Evolutionary conservation across 257 asterid genomes (phyloP).

Genomic region (Primulina eburnea): DNA sequence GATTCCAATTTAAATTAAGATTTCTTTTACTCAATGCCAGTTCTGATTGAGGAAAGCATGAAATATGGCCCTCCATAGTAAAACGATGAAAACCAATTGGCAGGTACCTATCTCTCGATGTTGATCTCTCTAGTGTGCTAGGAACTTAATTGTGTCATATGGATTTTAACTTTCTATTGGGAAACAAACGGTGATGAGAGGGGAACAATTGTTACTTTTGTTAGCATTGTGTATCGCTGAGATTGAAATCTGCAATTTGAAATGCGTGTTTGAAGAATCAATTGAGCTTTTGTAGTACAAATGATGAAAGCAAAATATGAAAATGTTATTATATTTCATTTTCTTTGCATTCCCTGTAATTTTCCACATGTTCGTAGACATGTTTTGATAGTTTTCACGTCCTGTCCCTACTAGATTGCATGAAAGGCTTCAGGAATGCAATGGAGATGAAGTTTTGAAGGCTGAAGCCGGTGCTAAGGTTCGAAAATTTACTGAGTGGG

Average conservation of each 20-base stretch:
- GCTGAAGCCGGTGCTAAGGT: slow-evolving; percentile 99
- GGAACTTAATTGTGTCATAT: background rate
- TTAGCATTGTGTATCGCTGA: background rate
- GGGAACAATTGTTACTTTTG: background rate
- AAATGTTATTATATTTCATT: slow-evolving; percentile 5
- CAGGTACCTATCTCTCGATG: no score
- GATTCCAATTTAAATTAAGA: background rate
- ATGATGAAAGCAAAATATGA: slow-evolving; percentile 11
- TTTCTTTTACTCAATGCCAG: background rate
- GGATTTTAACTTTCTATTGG: background rate
- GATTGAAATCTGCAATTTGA: background rate
- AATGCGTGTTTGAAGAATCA: slow-evolving; percentile 11
- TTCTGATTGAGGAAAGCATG: background rate
- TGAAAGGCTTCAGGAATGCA: slow-evolving; percentile 94
- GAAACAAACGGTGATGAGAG: slow-evolving; percentile 3
- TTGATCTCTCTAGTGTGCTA: background rate
- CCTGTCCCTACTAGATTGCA: slow-evolving; percentile 59
- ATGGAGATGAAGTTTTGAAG: slow-evolving; percentile 88
- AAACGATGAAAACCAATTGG: background rate
- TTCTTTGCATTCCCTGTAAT: background rate
- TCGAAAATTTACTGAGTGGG: slow-evolving; percentile 99
- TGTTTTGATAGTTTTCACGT: slow-evolving; percentile 24
- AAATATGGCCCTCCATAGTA: background rate
- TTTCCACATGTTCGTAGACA: background rate
- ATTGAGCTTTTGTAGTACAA: slow-evolving; percentile 2